Conservation (phyloP, 257 asterid species). For the Buddleja alternifolia region DNA sequence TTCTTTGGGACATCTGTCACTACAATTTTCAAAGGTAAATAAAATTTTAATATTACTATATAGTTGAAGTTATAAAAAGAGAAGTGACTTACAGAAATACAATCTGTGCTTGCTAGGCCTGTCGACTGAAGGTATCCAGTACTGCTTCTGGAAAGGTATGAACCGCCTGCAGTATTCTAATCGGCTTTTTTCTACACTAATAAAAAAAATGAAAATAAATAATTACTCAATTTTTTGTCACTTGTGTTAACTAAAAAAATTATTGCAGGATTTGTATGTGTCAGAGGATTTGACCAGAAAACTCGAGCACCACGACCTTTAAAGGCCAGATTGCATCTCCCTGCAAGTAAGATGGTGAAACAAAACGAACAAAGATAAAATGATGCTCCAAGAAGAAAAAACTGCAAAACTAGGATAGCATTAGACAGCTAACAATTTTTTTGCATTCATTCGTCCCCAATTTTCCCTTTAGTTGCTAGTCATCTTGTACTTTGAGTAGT, state of each 20-base stretch:
- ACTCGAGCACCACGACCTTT: slow-evolving; percentile 44
- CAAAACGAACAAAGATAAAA: not conserved
- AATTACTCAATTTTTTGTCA: not conserved
- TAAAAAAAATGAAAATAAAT: too few species aligned
- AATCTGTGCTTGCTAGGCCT: slow-evolving; percentile 58
- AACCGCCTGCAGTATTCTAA: slow-evolving; percentile 21
- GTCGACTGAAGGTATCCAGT: slow-evolving; percentile 69
- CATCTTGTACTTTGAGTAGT: slow-evolving; percentile 22
- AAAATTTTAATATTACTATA: slow-evolving; percentile 15
- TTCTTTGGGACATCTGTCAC: slow-evolving; percentile 92
- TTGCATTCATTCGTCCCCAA: slow-evolving; percentile 39
- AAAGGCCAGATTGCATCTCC: slow-evolving; percentile 40
- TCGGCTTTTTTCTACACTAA: not conserved
- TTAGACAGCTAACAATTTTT: slow-evolving; percentile 51
- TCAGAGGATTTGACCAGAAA: slow-evolving; percentile 43
- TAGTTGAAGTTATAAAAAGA: slow-evolving; percentile 25
- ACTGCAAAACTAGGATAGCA: slow-evolving; percentile 40
- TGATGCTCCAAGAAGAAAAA: slow-evolving; percentile 36
- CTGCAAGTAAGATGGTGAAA: slow-evolving; percentile 37
- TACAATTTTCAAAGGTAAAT: slow-evolving; percentile 76
- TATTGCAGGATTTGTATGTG: slow-evolving; percentile 42
- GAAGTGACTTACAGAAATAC: slow-evolving; percentile 28
- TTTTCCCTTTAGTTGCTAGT: slow-evolving; percentile 32
- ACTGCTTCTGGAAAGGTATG: slow-evolving; percentile 95
- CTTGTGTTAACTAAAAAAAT: not conserved